These are phyloP conservation scores for Hyaloscypha finlandica DNA, from an alignment of 495 filamentous ascomycete genomes.

Conservation along the genomic window DNA sequence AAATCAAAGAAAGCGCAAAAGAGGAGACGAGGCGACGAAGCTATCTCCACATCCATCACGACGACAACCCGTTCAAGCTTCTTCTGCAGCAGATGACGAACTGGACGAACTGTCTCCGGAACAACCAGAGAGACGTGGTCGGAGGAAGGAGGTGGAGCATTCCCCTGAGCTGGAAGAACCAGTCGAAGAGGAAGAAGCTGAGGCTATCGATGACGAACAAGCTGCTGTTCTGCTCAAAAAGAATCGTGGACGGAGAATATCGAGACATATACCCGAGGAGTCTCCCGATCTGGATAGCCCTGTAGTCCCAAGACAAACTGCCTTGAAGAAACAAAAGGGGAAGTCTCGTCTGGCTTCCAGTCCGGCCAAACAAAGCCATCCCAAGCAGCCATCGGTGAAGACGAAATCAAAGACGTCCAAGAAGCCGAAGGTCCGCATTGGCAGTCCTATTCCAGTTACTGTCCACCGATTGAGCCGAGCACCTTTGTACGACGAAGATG, in stretches of 20 bases:
- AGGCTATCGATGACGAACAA: conserved; percentile 27
- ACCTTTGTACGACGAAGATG: conserved; percentile 33
- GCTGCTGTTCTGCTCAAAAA: conserved; percentile 24
- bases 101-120: conserved; percentile 34
- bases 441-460: conserved; percentile 32
- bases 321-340: conserved; percentile 10
- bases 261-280: conserved; percentile 9
- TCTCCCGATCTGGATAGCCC: conserved; percentile 20
- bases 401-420: conserved; percentile 5
- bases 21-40: background rate
- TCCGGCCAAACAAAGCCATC: conserved; percentile 28
- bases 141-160: background rate
- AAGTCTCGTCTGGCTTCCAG: conserved; percentile 4
- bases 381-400: conserved; percentile 18
- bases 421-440: conserved; percentile 9
- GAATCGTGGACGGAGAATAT: conserved; percentile 18
- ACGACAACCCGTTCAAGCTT: background rate
- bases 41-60: background rate
- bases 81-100: conserved; percentile 4
- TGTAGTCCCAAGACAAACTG: background rate
- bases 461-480: conserved; percentile 29
- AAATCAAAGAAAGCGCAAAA: conserved; percentile 23
- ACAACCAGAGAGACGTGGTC: conserved; percentile 22
- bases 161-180: background rate
- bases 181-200: conserved; percentile 22